These are phyloP conservation scores for Leavenworthia alabamica DNA, from an alignment of 345 rosid genomes.

Conservation along the genomic window DNA sequence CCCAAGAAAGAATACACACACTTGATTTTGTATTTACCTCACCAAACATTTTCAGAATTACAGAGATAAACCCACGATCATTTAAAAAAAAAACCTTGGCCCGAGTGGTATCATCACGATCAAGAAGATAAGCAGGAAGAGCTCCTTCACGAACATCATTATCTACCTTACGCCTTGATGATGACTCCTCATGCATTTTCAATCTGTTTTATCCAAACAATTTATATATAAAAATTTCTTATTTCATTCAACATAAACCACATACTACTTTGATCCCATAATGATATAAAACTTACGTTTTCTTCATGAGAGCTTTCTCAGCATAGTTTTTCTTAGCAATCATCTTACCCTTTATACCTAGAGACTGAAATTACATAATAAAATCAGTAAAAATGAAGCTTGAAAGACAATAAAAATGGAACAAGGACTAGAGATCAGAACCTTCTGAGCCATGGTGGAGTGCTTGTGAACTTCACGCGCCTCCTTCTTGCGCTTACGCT, in stretches of 20 bases:
- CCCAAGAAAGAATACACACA: not conserved
- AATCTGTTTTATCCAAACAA: conserved; percentile 35
- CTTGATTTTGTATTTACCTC: not conserved
- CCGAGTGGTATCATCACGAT: conserved; percentile 79
- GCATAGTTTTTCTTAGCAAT: conserved; percentile 63
- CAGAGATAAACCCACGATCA: too few relatives aligned
- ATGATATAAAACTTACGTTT: conserved; percentile 47
- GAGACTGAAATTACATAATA: conserved; percentile 29
- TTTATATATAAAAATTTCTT: not conserved
- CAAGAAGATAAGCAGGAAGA: conserved; percentile 87
- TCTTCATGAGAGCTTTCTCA: conserved; percentile 78
- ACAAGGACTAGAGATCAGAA: not conserved
- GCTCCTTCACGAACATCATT: conserved; percentile 94
- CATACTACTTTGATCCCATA: not conserved
- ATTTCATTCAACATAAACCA: not conserved
- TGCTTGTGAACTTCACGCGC: conserved; percentile 83
- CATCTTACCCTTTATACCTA: conserved; percentile 82
- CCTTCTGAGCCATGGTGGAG: conserved; percentile 65
- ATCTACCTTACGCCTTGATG: conserved; percentile 71
- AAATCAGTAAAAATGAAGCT: not conserved
- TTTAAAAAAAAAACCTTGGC: conserved; percentile 49
- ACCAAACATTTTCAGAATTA: not conserved
- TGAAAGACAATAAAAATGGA: not conserved
- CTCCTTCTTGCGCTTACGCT: conserved; percentile 86
- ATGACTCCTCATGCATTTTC: conserved; percentile 91